phyloP scores from a whole-genome alignment of 2,329 filamentous ascomycete genomes.

The Dactylellina drechsleri region DNA sequence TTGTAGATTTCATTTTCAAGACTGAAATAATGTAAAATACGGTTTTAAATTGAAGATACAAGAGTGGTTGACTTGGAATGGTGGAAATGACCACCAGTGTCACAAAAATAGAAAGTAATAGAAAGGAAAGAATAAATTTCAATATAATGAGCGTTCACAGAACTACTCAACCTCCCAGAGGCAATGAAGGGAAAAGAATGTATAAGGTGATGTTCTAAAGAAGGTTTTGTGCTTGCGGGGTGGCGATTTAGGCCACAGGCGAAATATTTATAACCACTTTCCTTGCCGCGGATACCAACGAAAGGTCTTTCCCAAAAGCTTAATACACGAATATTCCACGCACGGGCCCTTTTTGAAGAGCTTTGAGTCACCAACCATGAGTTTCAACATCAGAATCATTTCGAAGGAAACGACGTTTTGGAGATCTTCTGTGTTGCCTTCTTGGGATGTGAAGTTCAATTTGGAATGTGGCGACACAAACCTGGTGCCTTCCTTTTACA shows the following conservation, averaged over 20 bases:
- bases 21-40: background rate
- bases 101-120: conserved; percentile 29
- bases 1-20: conserved; percentile 43
- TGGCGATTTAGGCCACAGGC: conserved; percentile 2
- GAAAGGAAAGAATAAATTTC: too few relatives aligned
- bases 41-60: conserved; percentile 3
- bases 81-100: conserved; percentile 51
- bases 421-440: conserved; percentile 37
- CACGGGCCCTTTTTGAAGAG: conserved; percentile 14
- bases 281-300: conserved; percentile 28
- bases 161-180: conserved; percentile 54
- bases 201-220: conserved; percentile 9
- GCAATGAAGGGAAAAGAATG: conserved; percentile 21
- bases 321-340: conserved; percentile 5
- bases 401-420: conserved; percentile 45
- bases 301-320: conserved; percentile 7
- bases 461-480: too few relatives aligned
- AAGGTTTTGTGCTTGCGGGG: conserved; percentile 36
- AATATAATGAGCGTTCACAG: conserved; percentile 53
- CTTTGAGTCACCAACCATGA: background rate
- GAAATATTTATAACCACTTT: conserved; percentile 45
- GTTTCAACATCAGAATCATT: conserved; percentile 34
- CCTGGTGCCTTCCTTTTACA: too few relatives aligned
- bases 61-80: conserved; percentile 46
- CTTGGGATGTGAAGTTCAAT: too few relatives aligned